Evolutionary conservation across 2,329 filamentous ascomycete species (phyloP), one percentile per base, ranked within the genome.

Genomic region (Penicillium sp.): DNA sequence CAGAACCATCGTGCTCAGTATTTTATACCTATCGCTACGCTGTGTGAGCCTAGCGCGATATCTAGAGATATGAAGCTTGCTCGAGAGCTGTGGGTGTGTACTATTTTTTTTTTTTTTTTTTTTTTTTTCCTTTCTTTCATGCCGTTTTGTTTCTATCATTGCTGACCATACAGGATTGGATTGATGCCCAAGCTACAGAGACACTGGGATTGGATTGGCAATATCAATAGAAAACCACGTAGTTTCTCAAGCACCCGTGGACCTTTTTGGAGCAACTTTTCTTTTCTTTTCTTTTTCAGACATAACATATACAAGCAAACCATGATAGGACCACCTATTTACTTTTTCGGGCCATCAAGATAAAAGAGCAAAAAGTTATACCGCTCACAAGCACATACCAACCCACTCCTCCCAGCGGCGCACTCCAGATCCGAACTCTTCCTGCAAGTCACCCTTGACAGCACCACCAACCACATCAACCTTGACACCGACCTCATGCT

Each of bases 321-420:
- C 8, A 53, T 36, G 17, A 33, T 25, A 27, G 21, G 27, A 21
- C 38, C 15, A 43, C n/a, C 8, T 53, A 57, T 53, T 55, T 59
- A 59, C 36, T 48, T 13, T 43, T 42, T 35, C 13, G 31, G 8
- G 21, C 17, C 19, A 43, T 35, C 31, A 36, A 48, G 23, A 41
- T 4, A 31, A 33, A 7, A 27, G 9, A 33, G n/a, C 13, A 53
- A 47, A 39, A 31, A 15, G 6, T 23, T 47, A 6, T 6, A 23
- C 6, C 23, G 13, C 45, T 68, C 53, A 94, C 67, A 96, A 78
- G 69, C 88, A 86, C 70, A 88, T 83, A 2, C 87, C 90, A 70
- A 97, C 87, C 93, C 93, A 97, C 68, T 85, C 84, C 85, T 92
- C 96, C 93, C 93, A 97, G 73, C 85, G 88, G 56, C 89, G 86